A percentile compares a stretch with the other conserved stretches of the same genome.
Conservation (phyloP, 257 asterid species). For the Capsicum rhomboideum region DNA sequence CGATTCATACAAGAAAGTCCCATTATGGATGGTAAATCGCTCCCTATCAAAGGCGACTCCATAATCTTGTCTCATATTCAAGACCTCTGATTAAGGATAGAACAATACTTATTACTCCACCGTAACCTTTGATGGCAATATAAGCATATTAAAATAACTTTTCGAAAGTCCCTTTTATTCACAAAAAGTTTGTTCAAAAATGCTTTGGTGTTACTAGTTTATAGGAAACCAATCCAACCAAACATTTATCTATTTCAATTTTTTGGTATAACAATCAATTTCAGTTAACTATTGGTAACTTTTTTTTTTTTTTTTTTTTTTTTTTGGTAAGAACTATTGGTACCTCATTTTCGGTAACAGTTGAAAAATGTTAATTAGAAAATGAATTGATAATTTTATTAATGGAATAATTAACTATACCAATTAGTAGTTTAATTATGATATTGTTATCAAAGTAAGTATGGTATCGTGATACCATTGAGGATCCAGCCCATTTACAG, state of each 20-base stretch:
- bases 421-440: not conserved
- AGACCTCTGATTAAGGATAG: too few relatives aligned
- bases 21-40: too few relatives aligned
- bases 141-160: not conserved
- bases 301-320: too few relatives aligned
- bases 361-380: not conserved
- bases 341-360: not conserved
- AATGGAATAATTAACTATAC: not conserved
- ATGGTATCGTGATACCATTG: not conserved
- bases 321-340: too few relatives aligned
- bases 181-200: not conserved
- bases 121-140: too few relatives aligned
- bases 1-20: too few relatives aligned
- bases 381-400: not conserved
- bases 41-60: too few relatives aligned
- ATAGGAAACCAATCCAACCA: not conserved
- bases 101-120: too few relatives aligned
- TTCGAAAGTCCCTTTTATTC: not conserved
- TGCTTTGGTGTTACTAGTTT: not conserved
- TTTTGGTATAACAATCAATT: not conserved
- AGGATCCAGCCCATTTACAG: not conserved
- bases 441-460: not conserved
- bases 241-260: not conserved
- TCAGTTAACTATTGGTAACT: too few relatives aligned
- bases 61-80: too few relatives aligned